Evolutionary conservation across 2,329 filamentous ascomycete species (phyloP).

Genomic region (Fonsecaea nubica): DNA sequence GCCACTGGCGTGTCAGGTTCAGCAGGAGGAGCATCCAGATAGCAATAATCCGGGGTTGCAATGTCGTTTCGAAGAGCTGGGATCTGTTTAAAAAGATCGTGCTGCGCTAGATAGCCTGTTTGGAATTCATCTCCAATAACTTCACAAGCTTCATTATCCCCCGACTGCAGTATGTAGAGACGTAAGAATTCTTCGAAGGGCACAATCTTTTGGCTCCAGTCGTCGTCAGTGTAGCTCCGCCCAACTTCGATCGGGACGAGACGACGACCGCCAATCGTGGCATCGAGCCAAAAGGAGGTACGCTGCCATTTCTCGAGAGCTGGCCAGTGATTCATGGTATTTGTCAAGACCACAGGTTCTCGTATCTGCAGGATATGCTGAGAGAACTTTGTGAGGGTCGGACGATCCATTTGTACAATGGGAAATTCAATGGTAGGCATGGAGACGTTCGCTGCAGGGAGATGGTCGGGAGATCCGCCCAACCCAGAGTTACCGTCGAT

Average conservation of each 20-base stretch:
- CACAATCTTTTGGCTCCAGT: conserved; percentile 83
- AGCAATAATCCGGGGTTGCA: conserved; percentile 82
- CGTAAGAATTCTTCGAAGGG: conserved; percentile 74
- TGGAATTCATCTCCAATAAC: conserved; percentile 38
- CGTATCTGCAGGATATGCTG: conserved; percentile 59
- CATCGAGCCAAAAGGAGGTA: conserved; percentile 74
- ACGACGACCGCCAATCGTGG: conserved; percentile 76
- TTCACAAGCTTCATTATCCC: not conserved
- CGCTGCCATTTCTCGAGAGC: conserved; percentile 77
- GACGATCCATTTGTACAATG: conserved; percentile 51
- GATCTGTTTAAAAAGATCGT: conserved; percentile 84
- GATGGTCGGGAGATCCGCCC: not conserved
- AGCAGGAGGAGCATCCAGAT: conserved; percentile 66
- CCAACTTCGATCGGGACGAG: conserved; percentile 88
- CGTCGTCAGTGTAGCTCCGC: conserved; percentile 82
- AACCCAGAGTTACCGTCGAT: conserved; percentile 1
- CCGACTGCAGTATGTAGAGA: conserved; percentile 60
- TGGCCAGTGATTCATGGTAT: conserved; percentile 74
- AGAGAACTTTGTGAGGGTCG: conserved; percentile 67
- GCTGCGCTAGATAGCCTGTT: conserved; percentile 87
- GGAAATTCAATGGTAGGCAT: conserved; percentile 46
- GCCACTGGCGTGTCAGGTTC: conserved; percentile 58
- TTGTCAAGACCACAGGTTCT: conserved; percentile 72
- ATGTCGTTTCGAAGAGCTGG: conserved; percentile 79
- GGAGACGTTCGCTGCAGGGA: conserved; percentile 34